A percentile compares a stretch with the other conserved stretches of the same genome.
phyloP scores from a whole-genome alignment of 495 filamentous ascomycete species.

The Penicillium desertorum region DNA sequence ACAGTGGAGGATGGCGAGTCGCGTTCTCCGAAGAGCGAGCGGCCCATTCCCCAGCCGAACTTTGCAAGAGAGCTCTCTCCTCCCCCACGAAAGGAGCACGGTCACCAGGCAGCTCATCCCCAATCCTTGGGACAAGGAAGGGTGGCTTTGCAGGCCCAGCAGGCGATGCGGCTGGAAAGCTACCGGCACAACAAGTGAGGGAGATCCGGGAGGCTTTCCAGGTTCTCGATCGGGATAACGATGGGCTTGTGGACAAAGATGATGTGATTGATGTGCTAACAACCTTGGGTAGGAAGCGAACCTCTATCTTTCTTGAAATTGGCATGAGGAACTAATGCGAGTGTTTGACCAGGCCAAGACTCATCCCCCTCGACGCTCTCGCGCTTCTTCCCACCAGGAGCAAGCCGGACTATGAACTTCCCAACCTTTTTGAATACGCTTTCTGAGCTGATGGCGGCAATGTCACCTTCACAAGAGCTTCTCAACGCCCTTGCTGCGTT shows the following conservation, averaged over 20 bases:
- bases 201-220: constrained; percentile 84
- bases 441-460: constrained; percentile 63
- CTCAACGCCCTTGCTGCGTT: constrained; percentile 88
- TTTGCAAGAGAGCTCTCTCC: constrained; percentile 43
- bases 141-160: constrained; percentile 19
- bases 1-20: constrained; percentile 44
- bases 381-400: constrained; percentile 72
- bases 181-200: constrained; percentile 66
- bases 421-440: constrained; percentile 80
- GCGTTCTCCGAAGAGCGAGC: constrained; percentile 26
- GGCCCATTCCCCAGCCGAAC: constrained; percentile 40
- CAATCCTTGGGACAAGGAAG: constrained; percentile 30
- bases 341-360: constrained; percentile 47
- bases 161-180: constrained; percentile 58
- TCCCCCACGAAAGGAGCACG: constrained; percentile 45
- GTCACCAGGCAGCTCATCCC: constrained; percentile 28
- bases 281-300: constrained; percentile 59
- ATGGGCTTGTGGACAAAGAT: constrained; percentile 69
- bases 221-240: constrained; percentile 79
- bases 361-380: constrained; percentile 60
- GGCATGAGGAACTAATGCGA: constrained; percentile 3
- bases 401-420: constrained; percentile 70
- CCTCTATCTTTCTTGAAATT: neutral
- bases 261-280: constrained; percentile 79
- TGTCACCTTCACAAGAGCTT: constrained; percentile 75